Base-by-base conservation (phyloP, 495 filamentous ascomycete species). In the Penicillium egyptiacum region DNA sequence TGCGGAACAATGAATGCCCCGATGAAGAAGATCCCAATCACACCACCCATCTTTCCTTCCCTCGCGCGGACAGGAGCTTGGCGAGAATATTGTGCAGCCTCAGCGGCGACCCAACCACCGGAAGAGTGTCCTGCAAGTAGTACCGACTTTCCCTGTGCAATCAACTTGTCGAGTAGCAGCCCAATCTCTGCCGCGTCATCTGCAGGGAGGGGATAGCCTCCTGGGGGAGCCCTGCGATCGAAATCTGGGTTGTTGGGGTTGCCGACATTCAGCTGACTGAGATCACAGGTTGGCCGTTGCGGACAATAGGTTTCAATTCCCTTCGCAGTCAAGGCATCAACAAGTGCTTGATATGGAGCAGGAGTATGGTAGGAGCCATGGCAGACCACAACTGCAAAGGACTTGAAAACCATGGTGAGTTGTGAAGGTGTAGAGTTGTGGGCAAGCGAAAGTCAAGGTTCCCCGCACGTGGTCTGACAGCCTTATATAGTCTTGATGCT, bases 301-400 rank as follows among this genome's bases (percentile, higher is more conserved):
- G 71, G 74, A 37, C 70, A 77, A 49, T 73, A 56, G 1, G 66
- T 52, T 22, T 72, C 67, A 25, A 69, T 61, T 1, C 68, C 72
- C 0, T 54, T 48, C 1, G 50, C 49, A 20, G 54, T 49, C 14
- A 77, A 48, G 0, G 57, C 45, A 6, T 71, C 22, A 0, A 74
- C 41, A 1, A 78, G 61, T 4, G 68, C 60, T 25, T 59, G 19
- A 26, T 73, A 78, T 16, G 66, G 65, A 5, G 60, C 64, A 0
- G 73, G 67, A 1, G 58, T 73, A 55, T 73, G 72, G 55, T 67
- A 78, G 22, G 63, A 69, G 46, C 73, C 73, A 62, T 70, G 68
- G 52, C 65, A 67, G 30, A 73, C 55, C 25, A 75, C 66, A 5
- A 73, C 56, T 3, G 54, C 60, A 16, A 47, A 44, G 11, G 35